phyloP scores from a whole-genome alignment of 1,284 basidiomycete genomes.

The Sparassis latifolia region DNA sequence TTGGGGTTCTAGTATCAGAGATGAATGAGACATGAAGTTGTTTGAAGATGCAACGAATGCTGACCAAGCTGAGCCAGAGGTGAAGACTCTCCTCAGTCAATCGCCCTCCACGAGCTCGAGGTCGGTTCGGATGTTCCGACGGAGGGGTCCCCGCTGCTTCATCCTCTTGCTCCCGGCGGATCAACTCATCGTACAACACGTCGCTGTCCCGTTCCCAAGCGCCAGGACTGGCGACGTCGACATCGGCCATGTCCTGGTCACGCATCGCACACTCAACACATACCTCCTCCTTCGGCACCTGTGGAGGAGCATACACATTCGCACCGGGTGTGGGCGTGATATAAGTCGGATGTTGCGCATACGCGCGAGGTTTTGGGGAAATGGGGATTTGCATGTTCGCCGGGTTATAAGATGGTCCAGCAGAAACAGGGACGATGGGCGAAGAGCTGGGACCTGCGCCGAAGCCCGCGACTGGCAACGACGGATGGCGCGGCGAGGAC shows the following conservation, averaged over 20 bases:
- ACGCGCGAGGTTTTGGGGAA: constrained; percentile 58
- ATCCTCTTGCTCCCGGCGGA: constrained; percentile 69
- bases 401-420: constrained; percentile 48
- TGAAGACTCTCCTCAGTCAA: constrained; percentile 80
- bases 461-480: constrained; percentile 34
- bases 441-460: constrained; percentile 28
- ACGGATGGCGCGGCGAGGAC: constrained; percentile 39
- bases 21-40: constrained; percentile 1
- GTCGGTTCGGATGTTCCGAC: constrained; percentile 45
- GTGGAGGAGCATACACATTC: constrained; percentile 47
- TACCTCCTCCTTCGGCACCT: constrained; percentile 65
- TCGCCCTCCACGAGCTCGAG: constrained; percentile 58
- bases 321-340: constrained; percentile 53
- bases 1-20: constrained; percentile 59
- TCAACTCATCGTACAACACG: constrained; percentile 72
- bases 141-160: constrained; percentile 41
- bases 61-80: constrained; percentile 81
- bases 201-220: constrained; percentile 93
- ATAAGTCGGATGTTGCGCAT: constrained; percentile 69
- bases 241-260: constrained; percentile 96
- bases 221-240: constrained; percentile 80
- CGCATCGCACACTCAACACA: constrained; percentile 99
- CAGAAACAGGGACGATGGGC: constrained; percentile 44
- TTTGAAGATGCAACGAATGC: constrained; percentile 23
- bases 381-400: constrained; percentile 41